These are phyloP conservation scores for Kluyveromyces sp. DNA, from an alignment of 1,139 yeast species.

Conservation along the genomic window DNA sequence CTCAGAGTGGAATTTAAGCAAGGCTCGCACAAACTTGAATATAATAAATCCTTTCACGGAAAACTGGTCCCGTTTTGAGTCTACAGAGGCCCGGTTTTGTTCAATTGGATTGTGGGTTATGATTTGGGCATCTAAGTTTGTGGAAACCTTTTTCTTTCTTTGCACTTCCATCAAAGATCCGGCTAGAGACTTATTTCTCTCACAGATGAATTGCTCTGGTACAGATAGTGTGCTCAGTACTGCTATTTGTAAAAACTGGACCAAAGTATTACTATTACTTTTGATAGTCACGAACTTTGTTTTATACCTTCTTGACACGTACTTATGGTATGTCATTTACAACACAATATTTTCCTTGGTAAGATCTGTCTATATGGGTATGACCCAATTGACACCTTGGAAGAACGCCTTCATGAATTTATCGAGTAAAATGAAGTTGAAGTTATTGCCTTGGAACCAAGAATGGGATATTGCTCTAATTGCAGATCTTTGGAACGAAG, in stretches of 20 bases:
- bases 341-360: slow-evolving; percentile 94
- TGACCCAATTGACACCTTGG: slow-evolving; percentile 98
- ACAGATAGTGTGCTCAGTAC: slow-evolving; percentile 58
- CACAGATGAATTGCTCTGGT: slow-evolving; percentile 36
- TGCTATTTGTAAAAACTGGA: slow-evolving; percentile 48
- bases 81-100: slow-evolving; percentile 31
- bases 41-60: slow-evolving; percentile 39
- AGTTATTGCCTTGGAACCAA: slow-evolving; percentile 44
- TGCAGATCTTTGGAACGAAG: slow-evolving; percentile 69
- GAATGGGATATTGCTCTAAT: slow-evolving; percentile 58
- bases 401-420: slow-evolving; percentile 94
- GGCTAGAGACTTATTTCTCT: slow-evolving; percentile 40
- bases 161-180: slow-evolving; percentile 64
- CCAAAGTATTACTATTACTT: slow-evolving; percentile 53
- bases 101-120: slow-evolving; percentile 58
- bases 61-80: background rate
- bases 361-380: slow-evolving; percentile 96
- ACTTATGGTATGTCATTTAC: slow-evolving; percentile 94
- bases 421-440: slow-evolving; percentile 78
- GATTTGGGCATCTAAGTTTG: slow-evolving; percentile 55
- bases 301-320: slow-evolving; percentile 82
- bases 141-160: slow-evolving; percentile 63
- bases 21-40: slow-evolving; percentile 30
- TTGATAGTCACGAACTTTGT: slow-evolving; percentile 58
- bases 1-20: slow-evolving; percentile 41